Evolutionary conservation across 1,284 basidiomycete species (phyloP).

Genomic region (Fomitopsis schrenkii): DNA sequence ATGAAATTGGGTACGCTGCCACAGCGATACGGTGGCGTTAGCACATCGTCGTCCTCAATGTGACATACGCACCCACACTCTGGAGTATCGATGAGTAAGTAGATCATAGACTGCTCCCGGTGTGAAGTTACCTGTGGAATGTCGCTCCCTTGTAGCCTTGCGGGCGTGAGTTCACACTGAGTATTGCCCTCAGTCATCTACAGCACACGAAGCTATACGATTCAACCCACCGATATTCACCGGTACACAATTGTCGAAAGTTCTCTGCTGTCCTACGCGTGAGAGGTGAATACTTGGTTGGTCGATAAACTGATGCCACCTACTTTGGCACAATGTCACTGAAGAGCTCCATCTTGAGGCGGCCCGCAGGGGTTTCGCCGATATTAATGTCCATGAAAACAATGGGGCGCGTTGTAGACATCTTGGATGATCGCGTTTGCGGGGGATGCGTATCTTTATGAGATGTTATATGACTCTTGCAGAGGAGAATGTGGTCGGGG

Average conservation of each 20-base stretch:
- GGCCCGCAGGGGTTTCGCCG: slow-evolving; percentile 90
- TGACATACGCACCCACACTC: slow-evolving; percentile 58
- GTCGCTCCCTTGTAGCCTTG: slow-evolving; percentile 87
- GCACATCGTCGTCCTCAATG: background rate
- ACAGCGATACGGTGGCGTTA: slow-evolving; percentile 1
- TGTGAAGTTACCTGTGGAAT: slow-evolving; percentile 77
- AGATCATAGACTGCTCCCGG: background rate
- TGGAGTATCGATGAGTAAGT: slow-evolving; percentile 27
- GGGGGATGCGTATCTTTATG: no score
- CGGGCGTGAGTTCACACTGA: slow-evolving; percentile 78
- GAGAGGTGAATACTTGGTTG: background rate
- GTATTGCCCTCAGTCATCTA: slow-evolving; percentile 41
- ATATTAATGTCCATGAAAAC: slow-evolving; percentile 98
- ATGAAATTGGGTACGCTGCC: slow-evolving; percentile 77
- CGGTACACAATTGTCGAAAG: slow-evolving; percentile 95
- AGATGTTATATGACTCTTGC: no score
- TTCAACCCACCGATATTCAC: slow-evolving; percentile 75
- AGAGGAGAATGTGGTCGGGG: no score
- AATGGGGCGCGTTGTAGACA: slow-evolving; percentile 58
- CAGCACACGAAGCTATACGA: background rate
- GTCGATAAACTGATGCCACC: slow-evolving; percentile 6
- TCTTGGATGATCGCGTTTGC: background rate
- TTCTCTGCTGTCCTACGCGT: slow-evolving; percentile 81
- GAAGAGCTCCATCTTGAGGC: slow-evolving; percentile 95
- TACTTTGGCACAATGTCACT: slow-evolving; percentile 87